Conservation (phyloP, 2,329 filamentous ascomycete genomes). For the Colletotrichum coccodes region DNA sequence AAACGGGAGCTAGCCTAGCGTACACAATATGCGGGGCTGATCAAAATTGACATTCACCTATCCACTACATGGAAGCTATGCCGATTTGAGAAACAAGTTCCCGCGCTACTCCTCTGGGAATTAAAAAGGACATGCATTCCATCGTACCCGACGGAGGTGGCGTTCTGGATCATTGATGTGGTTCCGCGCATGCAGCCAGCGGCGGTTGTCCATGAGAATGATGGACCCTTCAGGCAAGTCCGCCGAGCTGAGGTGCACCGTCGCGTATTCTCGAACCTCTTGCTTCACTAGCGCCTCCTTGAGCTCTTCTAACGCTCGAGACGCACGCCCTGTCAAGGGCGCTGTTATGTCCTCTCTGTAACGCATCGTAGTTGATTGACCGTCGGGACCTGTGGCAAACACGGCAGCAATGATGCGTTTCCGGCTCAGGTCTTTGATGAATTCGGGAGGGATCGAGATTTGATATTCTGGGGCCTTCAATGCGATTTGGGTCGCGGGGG, state of each 20-base stretch:
- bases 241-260: slow-evolving; percentile 38
- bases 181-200: slow-evolving; percentile 47
- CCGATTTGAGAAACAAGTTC: neutral
- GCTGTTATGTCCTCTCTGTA: slow-evolving; percentile 45
- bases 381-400: slow-evolving; percentile 17
- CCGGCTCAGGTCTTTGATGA: slow-evolving; percentile 41
- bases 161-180: slow-evolving; percentile 44
- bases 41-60: too few relatives aligned
- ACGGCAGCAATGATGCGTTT: slow-evolving; percentile 38
- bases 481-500: slow-evolving; percentile 33
- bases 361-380: slow-evolving; percentile 37
- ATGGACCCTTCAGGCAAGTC: slow-evolving; percentile 42
- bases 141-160: slow-evolving; percentile 47
- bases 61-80: neutral
- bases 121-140: slow-evolving; percentile 45
- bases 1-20: too few relatives aligned
- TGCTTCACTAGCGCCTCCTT: slow-evolving; percentile 30
- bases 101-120: neutral
- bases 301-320: slow-evolving; percentile 39
- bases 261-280: slow-evolving; percentile 30
- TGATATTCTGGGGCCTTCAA: slow-evolving; percentile 42
- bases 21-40: too few relatives aligned
- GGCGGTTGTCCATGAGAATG: slow-evolving; percentile 46
- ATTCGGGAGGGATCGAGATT: slow-evolving; percentile 46
- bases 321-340: slow-evolving; percentile 38